phyloP scores from a whole-genome alignment of 148 eudicot genomes.

The Heliamphora exappendiculata region DNA sequence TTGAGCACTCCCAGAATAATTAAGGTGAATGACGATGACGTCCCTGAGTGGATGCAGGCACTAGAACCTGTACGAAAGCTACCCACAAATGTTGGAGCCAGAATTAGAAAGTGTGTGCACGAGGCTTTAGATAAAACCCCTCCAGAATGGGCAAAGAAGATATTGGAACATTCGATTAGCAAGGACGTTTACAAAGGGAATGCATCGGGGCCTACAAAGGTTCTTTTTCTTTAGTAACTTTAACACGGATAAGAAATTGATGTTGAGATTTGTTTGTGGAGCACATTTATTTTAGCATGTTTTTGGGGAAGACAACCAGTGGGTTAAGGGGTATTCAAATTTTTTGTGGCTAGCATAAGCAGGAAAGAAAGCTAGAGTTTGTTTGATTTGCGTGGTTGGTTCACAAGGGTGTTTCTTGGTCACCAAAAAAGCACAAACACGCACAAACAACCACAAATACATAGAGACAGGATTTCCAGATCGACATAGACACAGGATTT shows the following conservation, averaged over 20 bases:
- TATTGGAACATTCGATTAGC: slow-evolving; percentile 48
- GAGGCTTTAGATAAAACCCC: slow-evolving; percentile 38
- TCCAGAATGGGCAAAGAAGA: slow-evolving; percentile 53
- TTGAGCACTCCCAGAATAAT: slow-evolving; percentile 17
- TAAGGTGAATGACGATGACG: slow-evolving; percentile 12
- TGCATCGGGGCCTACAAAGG: slow-evolving; percentile 73
- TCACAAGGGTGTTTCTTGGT: background rate
- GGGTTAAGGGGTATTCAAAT: background rate
- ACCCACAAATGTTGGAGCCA: slow-evolving; percentile 60
- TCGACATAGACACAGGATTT: background rate
- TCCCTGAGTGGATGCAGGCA: slow-evolving; percentile 48
- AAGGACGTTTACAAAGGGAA: slow-evolving; percentile 62
- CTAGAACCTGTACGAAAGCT: slow-evolving; percentile 49
- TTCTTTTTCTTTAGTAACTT: slow-evolving; percentile 11
- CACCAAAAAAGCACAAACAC: background rate
- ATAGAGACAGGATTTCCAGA: background rate
- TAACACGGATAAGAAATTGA: too few relatives aligned
- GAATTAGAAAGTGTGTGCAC: slow-evolving; percentile 39
- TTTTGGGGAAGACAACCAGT: background rate
- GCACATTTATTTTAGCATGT: background rate
- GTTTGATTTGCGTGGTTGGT: background rate
- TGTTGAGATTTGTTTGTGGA: background rate
- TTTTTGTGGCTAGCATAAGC: background rate
- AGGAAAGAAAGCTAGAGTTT: background rate
- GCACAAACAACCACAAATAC: background rate